phyloP scores from a whole-genome alignment of 305 asterid species.

The Petunia hybrid region DNA sequence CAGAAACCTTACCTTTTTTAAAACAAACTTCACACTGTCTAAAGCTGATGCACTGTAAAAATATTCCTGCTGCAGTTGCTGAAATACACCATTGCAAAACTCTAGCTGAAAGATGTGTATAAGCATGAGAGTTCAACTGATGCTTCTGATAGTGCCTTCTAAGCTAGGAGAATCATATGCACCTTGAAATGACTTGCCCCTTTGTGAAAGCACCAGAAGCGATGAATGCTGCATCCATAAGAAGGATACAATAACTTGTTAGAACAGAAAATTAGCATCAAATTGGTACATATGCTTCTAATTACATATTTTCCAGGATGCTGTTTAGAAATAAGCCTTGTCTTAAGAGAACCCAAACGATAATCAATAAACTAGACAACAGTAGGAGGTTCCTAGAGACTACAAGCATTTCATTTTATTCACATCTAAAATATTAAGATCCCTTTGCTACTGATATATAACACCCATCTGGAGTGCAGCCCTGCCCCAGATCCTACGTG shows the following conservation, averaged over 20 bases:
- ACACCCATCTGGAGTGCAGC: no score
- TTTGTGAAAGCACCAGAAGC: conserved; percentile 64
- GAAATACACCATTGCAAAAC: not conserved
- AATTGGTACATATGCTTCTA: not conserved
- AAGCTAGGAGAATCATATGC: conserved; percentile 34
- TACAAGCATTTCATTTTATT: conserved; percentile 19
- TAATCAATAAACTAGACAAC: conserved; percentile 6
- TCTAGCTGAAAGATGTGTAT: conserved; percentile 6
- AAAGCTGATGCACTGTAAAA: not conserved
- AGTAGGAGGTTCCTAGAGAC: conserved; percentile 12
- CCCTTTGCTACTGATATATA: not conserved
- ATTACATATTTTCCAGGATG: not conserved
- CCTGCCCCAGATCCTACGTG: no score
- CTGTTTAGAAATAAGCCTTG: not conserved
- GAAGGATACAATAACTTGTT: not conserved
- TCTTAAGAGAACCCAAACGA: not conserved
- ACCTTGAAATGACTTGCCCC: conserved; percentile 41
- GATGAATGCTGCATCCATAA: conserved; percentile 63
- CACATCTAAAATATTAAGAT: not conserved
- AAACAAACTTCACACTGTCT: not conserved
- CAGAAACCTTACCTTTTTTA: not conserved
- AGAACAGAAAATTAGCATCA: conserved; percentile 23
- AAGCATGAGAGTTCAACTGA: conserved; percentile 5
- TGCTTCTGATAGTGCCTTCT: not conserved
- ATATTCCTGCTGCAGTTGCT: conserved; percentile 21